Percentiles rank a stretch among this genome's conserved stretches.
Evolutionary conservation across 2,329 filamentous ascomycete genomes (phyloP).

Genomic region (Cryphonectria nitschkei): DNA sequence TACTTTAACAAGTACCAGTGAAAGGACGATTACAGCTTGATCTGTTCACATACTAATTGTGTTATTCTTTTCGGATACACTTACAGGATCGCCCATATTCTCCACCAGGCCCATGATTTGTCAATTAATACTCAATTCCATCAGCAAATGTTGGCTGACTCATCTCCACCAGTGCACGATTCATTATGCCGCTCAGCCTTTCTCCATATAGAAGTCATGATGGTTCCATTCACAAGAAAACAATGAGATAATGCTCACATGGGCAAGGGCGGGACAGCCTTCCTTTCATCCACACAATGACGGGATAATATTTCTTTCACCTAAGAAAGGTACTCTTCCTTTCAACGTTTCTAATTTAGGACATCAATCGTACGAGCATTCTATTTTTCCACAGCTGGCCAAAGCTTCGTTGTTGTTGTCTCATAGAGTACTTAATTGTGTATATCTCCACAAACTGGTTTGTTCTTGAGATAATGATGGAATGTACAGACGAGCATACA

Average conservation of each 20-base stretch:
- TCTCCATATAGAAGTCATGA: not conserved
- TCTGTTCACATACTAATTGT: not conserved
- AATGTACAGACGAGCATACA: not conserved
- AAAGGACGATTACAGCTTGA: not conserved
- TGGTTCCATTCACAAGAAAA: not conserved
- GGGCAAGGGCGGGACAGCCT: not conserved
- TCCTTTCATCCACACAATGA: not conserved
- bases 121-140: not conserved
- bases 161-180: not conserved
- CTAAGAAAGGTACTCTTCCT: not conserved
- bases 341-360: not conserved
- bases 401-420: not conserved
- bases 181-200: not conserved
- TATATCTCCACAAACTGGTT: not conserved
- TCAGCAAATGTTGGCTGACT: constrained; percentile 4
- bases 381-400: not conserved
- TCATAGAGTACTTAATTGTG: not conserved
- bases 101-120: not conserved
- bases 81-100: not conserved
- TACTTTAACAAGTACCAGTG: not conserved
- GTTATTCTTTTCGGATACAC: not conserved
- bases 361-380: not conserved
- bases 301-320: not conserved
- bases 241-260: not conserved
- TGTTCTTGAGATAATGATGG: not conserved